These are phyloP conservation scores for Leptographium procerum DNA, from an alignment of 2,329 filamentous ascomycete genomes.

Conservation along the genomic window DNA sequence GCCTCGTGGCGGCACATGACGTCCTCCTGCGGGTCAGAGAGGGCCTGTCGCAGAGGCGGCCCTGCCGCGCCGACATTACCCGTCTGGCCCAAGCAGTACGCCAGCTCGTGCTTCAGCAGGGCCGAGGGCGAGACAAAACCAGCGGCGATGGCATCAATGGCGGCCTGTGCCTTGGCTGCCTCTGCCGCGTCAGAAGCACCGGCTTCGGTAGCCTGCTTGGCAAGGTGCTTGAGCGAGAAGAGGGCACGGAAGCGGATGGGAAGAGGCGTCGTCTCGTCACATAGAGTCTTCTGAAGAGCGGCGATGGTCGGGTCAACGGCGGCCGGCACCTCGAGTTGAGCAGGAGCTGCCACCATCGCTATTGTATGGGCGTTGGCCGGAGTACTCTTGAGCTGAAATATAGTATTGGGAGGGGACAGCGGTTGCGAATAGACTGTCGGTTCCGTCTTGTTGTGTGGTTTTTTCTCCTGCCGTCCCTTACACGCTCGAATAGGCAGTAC, in stretches of 20 bases:
- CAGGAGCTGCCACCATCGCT: slow-evolving; percentile 16
- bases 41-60: slow-evolving; percentile 58
- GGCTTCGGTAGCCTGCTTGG: slow-evolving; percentile 38
- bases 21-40: slow-evolving; percentile 74
- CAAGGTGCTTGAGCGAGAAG: slow-evolving; percentile 93
- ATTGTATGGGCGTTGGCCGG: neutral
- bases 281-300: slow-evolving; percentile 63
- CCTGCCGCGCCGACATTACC: slow-evolving; percentile 60
- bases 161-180: slow-evolving; percentile 34
- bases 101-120: slow-evolving; percentile 89
- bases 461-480: neutral
- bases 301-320: slow-evolving; percentile 35
- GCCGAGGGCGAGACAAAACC: slow-evolving; percentile 77
- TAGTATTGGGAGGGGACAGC: neutral
- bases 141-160: slow-evolving; percentile 74
- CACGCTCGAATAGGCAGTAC: slow-evolving; percentile 2
- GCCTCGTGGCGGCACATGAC: slow-evolving; percentile 95
- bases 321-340: slow-evolving; percentile 8
- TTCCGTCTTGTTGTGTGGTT: neutral
- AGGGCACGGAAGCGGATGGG: slow-evolving; percentile 88
- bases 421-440: neutral
- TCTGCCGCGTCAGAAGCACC: slow-evolving; percentile 15
- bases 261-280: slow-evolving; percentile 69
- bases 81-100: slow-evolving; percentile 92
- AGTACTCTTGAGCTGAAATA: neutral